phyloP scores from a whole-genome alignment of 176 grass and related monocot genomes.

The Aegilops sharonensis region DNA sequence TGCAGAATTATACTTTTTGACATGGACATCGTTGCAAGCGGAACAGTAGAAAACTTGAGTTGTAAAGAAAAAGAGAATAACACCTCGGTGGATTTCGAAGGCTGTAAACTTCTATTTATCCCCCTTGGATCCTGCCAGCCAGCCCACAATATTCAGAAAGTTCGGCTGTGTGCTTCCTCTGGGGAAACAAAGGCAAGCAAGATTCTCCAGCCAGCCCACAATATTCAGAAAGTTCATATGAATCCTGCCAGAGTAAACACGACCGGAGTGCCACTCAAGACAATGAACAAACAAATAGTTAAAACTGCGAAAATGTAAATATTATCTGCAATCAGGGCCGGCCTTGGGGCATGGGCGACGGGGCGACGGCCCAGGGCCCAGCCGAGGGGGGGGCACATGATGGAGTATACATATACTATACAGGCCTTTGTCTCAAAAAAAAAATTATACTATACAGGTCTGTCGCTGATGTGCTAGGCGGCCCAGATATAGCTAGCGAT shows the following conservation, averaged over 20 bases:
- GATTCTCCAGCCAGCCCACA: not conserved
- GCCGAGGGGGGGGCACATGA: too few relatives aligned
- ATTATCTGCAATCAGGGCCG: not conserved
- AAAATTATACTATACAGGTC: too few relatives aligned
- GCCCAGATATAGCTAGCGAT: too few relatives aligned
- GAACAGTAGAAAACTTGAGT: not conserved
- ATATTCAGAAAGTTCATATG: too few relatives aligned
- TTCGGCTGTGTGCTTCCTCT: not conserved
- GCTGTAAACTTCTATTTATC: not conserved
- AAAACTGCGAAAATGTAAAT: not conserved
- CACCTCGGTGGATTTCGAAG: not conserved
- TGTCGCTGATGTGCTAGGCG: too few relatives aligned
- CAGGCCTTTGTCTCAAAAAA: too few relatives aligned
- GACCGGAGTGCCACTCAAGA: not conserved
- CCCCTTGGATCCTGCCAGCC: too few relatives aligned
- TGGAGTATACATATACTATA: too few relatives aligned
- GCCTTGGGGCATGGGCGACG: too few relatives aligned
- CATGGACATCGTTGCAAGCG: not conserved
- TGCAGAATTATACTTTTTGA: not conserved
- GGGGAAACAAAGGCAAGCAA: not conserved
- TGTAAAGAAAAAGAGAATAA: not conserved
- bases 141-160: too few relatives aligned
- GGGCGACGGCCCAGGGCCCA: too few relatives aligned
- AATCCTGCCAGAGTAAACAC: not conserved
- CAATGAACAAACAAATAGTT: not conserved